A percentile compares a stretch with the other conserved stretches of the same genome.
Evolutionary conservation across 768 basidiomycete species (phyloP).

Genomic region (Boletus rex-veris): DNA sequence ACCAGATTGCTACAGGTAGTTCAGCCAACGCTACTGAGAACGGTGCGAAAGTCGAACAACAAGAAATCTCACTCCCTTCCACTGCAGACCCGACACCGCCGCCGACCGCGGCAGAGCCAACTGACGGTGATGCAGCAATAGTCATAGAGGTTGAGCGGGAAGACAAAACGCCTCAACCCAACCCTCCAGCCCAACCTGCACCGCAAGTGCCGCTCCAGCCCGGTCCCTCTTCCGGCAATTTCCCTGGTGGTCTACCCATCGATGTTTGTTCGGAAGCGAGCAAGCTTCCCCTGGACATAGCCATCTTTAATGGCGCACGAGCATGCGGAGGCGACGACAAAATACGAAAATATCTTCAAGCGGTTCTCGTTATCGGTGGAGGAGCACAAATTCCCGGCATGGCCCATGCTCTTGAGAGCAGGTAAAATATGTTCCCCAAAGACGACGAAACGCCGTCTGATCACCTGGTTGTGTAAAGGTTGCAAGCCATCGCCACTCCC

Average conservation of each 20-base stretch:
- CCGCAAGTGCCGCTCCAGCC: slow-evolving; percentile 14
- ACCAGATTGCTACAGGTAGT: slow-evolving; percentile 16
- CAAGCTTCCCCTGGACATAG: slow-evolving; percentile 88
- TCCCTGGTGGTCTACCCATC: slow-evolving; percentile 50
- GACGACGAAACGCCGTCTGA: slow-evolving; percentile 3
- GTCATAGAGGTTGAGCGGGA: slow-evolving; percentile 50
- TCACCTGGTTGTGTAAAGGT: slow-evolving; percentile 25
- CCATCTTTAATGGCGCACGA: slow-evolving; percentile 89
- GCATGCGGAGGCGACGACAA: slow-evolving; percentile 86
- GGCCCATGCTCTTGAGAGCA: slow-evolving; percentile 82
- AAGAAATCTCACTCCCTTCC: slow-evolving; percentile 32
- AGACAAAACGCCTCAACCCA: slow-evolving; percentile 29
- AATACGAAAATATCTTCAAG: slow-evolving; percentile 84
- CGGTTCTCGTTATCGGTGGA: slow-evolving; percentile 85
- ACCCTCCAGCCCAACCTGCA: slow-evolving; percentile 25
- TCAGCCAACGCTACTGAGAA: slow-evolving; percentile 23
- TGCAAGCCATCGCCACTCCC: slow-evolving; percentile 83
- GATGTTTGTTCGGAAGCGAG: slow-evolving; percentile 83
- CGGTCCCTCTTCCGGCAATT: slow-evolving; percentile 29
- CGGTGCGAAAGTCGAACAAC: slow-evolving; percentile 32
- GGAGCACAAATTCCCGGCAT: slow-evolving; percentile 77
- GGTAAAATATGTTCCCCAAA: slow-evolving; percentile 40
- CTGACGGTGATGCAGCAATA: slow-evolving; percentile 33
- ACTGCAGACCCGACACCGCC: slow-evolving; percentile 33
- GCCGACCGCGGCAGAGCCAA: slow-evolving; percentile 18